phyloP scores from a whole-genome alignment of 2,329 filamentous ascomycete genomes.

The Xylariales sp. region DNA sequence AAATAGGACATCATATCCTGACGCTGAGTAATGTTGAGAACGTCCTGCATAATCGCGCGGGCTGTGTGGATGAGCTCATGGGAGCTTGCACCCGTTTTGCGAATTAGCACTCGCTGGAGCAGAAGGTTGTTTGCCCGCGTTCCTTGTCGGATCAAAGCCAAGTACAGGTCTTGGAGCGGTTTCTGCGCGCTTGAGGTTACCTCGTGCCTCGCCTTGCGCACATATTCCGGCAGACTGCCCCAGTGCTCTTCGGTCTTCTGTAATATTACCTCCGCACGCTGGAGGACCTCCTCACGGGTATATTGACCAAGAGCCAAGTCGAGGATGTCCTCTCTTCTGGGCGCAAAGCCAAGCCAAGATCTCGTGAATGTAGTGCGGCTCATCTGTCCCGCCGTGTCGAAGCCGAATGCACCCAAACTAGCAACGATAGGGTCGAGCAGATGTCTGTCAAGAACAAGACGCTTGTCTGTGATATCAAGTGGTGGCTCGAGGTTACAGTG shows the following conservation, averaged over 20 bases:
- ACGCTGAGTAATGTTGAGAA: conserved; percentile 26
- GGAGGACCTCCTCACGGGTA: conserved; percentile 25
- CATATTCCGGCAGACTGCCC: conserved; percentile 20
- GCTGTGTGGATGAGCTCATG: conserved; percentile 27
- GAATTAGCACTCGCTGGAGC: conserved; percentile 28
- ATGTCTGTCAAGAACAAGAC: conserved; percentile 21
- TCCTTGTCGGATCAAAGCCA: conserved; percentile 7
- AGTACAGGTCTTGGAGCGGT: not conserved
- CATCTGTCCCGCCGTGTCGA: conserved; percentile 18
- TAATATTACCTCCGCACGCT: conserved; percentile 20
- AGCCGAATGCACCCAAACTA: conserved; percentile 25
- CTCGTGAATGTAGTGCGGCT: conserved; percentile 21
- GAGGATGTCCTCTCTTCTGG: conserved; percentile 29
- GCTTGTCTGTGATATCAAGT: conserved; percentile 23
- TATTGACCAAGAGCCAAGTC: conserved; percentile 28
- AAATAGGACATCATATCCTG: conserved; percentile 25
- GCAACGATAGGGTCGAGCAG: conserved; percentile 21
- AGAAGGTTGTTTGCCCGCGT: conserved; percentile 21
- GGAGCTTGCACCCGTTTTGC: conserved; percentile 27
- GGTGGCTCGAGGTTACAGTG: conserved; percentile 26
- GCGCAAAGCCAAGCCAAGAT: conserved; percentile 20
- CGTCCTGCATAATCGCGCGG: conserved; percentile 25
- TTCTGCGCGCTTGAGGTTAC: not conserved
- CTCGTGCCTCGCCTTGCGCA: conserved; percentile 17
- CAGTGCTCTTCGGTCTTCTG: conserved; percentile 19